A percentile compares a stretch with the other conserved stretches of the same genome.
Conservation (phyloP, 495 filamentous ascomycete genomes). For the Podospora sp. region DNA sequence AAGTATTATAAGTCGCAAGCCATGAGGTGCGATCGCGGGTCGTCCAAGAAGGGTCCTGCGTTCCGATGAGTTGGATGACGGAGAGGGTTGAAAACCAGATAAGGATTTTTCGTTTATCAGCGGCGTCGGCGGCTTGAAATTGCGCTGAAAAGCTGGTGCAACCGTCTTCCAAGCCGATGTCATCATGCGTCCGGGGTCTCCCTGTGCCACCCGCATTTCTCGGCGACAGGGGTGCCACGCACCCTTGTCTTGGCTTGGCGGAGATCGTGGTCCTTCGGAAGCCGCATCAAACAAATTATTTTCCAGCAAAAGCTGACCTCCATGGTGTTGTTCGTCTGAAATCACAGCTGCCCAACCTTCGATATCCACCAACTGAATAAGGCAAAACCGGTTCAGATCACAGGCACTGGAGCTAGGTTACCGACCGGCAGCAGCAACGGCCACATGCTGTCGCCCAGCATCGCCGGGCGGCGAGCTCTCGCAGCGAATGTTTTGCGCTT, state of each 20-base stretch:
- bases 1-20: not conserved
- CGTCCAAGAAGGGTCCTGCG: not conserved
- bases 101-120: conserved; percentile 24
- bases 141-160: not conserved
- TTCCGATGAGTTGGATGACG: not conserved
- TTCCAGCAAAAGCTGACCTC: conserved; percentile 6
- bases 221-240: not conserved
- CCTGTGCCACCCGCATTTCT: conserved; percentile 4
- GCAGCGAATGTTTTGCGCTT: not conserved
- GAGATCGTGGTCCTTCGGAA: conserved; percentile 2
- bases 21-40: not conserved
- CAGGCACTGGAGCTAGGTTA: not conserved
- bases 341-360: not conserved
- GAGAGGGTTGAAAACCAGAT: conserved; percentile 9
- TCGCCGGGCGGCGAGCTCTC: not conserved
- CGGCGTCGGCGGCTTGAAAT: conserved; percentile 3
- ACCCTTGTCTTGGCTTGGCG: not conserved
- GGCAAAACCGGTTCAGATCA: not conserved
- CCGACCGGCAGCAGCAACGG: not conserved
- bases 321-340: not conserved
- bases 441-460: not conserved
- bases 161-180: conserved; percentile 23
- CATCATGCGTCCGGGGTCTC: conserved; percentile 29
- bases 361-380: not conserved
- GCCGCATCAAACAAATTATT: conserved; percentile 12